Percentiles rank a stretch among this genome's conserved stretches.
phyloP scores from a whole-genome alignment of 2,329 filamentous ascomycete genomes.

The Penicillium sclerotiorum region DNA sequence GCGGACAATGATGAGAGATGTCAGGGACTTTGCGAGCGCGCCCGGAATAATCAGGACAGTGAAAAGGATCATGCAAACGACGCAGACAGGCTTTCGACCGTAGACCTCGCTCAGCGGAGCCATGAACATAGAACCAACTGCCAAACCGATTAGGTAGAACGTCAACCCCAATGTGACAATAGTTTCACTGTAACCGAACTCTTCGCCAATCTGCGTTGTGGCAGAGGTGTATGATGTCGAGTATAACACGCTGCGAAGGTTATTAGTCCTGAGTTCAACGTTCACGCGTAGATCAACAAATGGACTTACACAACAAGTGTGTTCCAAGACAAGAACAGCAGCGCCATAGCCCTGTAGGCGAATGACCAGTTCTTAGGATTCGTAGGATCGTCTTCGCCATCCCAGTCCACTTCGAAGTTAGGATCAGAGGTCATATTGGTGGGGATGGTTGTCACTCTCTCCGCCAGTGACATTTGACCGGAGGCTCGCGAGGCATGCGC shows the following conservation, averaged over 20 bases:
- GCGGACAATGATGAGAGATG: constrained; percentile 69
- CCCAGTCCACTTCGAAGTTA: constrained; percentile 74
- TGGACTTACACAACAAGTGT: constrained; percentile 56
- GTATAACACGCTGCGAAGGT: constrained; percentile 61
- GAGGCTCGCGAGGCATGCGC: constrained; percentile 35
- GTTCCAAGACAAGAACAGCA: constrained; percentile 60
- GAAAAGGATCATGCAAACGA: constrained; percentile 66
- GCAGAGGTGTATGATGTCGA: constrained; percentile 78
- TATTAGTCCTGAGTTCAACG: background rate
- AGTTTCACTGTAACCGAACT: constrained; percentile 63
- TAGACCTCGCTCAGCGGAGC: constrained; percentile 65
- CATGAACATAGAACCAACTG: constrained; percentile 69
- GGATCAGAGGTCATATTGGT: constrained; percentile 54
- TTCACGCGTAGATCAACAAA: background rate
- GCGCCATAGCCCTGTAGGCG: constrained; percentile 58
- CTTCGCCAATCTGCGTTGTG: constrained; percentile 67
- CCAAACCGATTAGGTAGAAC: constrained; percentile 75
- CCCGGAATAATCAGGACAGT: constrained; percentile 71
- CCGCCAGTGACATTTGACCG: constrained; percentile 38
- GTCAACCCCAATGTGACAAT: constrained; percentile 76
- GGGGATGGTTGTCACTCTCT: constrained; percentile 48
- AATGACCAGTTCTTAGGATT: constrained; percentile 72
- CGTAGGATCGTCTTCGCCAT: constrained; percentile 60
- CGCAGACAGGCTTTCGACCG: constrained; percentile 61
- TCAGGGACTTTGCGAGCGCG: constrained; percentile 68